Conservation (phyloP, 179 eudicot genomes). For the Spergularia azorica region DNA sequence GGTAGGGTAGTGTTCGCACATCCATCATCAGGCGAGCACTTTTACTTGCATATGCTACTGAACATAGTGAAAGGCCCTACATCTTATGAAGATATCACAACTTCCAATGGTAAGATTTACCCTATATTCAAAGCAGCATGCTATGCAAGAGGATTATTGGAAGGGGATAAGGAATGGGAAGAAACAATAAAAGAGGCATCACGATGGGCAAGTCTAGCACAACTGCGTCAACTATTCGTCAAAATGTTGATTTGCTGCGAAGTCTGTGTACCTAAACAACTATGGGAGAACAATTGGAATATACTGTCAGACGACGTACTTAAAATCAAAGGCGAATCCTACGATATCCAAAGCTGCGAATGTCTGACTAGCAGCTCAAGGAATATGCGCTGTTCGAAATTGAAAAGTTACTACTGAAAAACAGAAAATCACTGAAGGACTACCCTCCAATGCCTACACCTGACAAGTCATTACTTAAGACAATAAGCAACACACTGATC, state of each 20-base stretch:
- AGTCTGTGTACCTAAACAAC: background rate
- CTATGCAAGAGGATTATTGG: no score
- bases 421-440: no score
- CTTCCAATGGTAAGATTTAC: background rate
- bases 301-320: background rate
- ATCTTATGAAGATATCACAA: background rate
- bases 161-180: background rate
- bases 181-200: conserved; percentile 4
- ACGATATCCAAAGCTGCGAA: background rate
- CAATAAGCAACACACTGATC: no score
- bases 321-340: background rate
- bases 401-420: no score
- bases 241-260: background rate
- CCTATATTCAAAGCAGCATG: background rate
- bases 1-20: background rate
- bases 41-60: background rate
- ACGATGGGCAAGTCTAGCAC: background rate
- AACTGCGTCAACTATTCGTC: background rate
- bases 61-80: background rate
- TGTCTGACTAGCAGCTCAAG: background rate
- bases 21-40: background rate
- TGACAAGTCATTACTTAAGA: no score
- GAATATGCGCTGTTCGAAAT: background rate
- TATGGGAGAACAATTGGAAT: background rate
- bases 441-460: no score